Evolutionary conservation across 75 land plant genomes (phyloP).

Genomic region (Pinus albicaulis): DNA sequence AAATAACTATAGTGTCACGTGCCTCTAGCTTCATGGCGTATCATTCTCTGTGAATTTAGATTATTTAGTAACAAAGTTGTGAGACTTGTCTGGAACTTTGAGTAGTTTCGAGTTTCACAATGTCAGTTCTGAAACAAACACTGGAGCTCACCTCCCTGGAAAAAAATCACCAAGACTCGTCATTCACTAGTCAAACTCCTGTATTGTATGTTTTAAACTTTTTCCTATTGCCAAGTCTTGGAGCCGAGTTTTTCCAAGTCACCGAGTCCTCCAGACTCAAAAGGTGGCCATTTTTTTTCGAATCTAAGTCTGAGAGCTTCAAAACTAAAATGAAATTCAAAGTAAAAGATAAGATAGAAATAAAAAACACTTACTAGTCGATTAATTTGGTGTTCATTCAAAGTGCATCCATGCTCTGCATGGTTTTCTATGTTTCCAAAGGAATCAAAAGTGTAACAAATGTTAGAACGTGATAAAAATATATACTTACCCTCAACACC

Average conservation of each 20-base stretch:
- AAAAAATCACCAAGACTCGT: too few relatives aligned
- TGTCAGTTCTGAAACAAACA: too few relatives aligned
- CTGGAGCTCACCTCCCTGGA: too few relatives aligned
- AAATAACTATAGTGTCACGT: too few relatives aligned
- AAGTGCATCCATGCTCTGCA: conserved; percentile 91
- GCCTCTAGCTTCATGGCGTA: not conserved
- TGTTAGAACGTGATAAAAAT: not conserved
- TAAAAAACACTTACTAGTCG: conserved; percentile 46
- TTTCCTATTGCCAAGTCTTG: not conserved
- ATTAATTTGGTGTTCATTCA: conserved; percentile 94
- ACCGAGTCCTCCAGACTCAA: too few relatives aligned
- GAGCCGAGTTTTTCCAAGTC: too few relatives aligned
- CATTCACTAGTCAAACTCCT: not conserved
- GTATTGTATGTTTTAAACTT: not conserved
- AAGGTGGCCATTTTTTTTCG: not conserved
- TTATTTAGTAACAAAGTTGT: not conserved
- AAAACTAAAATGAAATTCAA: too few relatives aligned
- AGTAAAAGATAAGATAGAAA: not conserved
- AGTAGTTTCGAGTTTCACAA: too few relatives aligned
- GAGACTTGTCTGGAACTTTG: too few relatives aligned
- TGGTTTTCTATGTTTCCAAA: conserved; percentile 69
- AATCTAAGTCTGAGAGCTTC: not conserved
- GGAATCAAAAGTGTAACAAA: not conserved
- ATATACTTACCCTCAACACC: not conserved
- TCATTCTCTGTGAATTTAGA: not conserved